These are phyloP conservation scores for Xerocomus minutiporus DNA, from an alignment of 1,284 basidiomycete species.

Conservation along the genomic window DNA sequence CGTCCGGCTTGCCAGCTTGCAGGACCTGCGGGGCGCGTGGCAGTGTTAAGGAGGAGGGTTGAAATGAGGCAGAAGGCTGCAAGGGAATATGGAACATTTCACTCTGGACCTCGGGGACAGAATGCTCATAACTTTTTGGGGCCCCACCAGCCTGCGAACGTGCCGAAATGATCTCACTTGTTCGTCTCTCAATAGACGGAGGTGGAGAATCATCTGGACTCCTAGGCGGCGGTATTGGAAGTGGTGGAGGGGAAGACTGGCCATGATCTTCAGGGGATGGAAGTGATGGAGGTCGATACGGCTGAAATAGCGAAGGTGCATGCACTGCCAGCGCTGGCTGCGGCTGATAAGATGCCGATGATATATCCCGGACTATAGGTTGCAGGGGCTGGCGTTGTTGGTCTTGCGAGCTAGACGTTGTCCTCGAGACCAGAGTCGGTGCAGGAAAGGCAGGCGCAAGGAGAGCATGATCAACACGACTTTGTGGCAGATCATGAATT, in stretches of 20 bases:
- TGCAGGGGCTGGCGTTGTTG: constrained; percentile 16
- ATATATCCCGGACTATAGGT: constrained; percentile 5
- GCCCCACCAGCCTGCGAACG: constrained; percentile 13
- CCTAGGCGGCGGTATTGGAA: constrained; percentile 30
- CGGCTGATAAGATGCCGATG: constrained; percentile 18
- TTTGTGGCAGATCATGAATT: constrained; percentile 21
- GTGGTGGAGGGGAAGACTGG: constrained; percentile 27
- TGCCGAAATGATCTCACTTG: constrained; percentile 25
- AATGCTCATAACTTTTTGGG: constrained; percentile 1
- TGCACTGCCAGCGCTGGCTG: constrained; percentile 8
- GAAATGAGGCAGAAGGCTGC: constrained; percentile 2
- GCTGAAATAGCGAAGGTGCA: constrained; percentile 27
- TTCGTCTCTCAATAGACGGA: constrained; percentile 22
- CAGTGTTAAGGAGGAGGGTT: neutral
- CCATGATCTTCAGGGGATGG: constrained; percentile 14
- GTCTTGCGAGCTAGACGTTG: constrained; percentile 22
- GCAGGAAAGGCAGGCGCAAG: constrained; percentile 30
- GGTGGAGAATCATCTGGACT: constrained; percentile 23
- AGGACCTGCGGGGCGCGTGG: constrained; percentile 2
- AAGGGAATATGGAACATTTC: constrained; percentile 27
- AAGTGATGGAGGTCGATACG: constrained; percentile 24
- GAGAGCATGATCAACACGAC: constrained; percentile 21
- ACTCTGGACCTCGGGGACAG: constrained; percentile 18
- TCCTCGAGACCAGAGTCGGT: constrained; percentile 25
- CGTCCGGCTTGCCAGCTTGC: constrained; percentile 9